Conservation (phyloP, 2,329 filamentous ascomycete species). For the Aspergillus viridinutans region DNA sequence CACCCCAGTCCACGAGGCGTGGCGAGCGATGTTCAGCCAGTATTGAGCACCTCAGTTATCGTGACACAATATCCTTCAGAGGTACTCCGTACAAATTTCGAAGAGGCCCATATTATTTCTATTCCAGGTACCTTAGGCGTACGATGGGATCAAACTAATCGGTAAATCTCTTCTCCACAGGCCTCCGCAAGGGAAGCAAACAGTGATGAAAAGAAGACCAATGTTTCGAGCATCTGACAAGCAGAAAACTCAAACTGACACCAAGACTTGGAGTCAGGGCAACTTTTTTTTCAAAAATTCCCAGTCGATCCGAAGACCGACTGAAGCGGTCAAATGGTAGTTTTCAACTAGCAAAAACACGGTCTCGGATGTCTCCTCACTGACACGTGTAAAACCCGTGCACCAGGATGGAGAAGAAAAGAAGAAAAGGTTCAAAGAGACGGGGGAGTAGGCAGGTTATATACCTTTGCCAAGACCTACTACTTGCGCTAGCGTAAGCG, state of each 20-base stretch:
- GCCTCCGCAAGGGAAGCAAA: conserved; percentile 32
- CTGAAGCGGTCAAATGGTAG: conserved; percentile 73
- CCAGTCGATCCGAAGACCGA: conserved; percentile 65
- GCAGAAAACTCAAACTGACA: conserved; percentile 9
- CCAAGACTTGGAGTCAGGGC: conserved; percentile 22
- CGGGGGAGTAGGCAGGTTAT: conserved; percentile 16
- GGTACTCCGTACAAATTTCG: too few relatives aligned
- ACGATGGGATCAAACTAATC: background rate
- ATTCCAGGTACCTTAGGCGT: too few relatives aligned
- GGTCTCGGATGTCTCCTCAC: conserved; percentile 85
- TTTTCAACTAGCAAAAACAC: conserved; percentile 90
- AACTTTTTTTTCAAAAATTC: conserved; percentile 68
- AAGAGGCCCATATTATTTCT: accelerated
- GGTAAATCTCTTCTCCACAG: conserved; percentile 34
- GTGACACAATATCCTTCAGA: too few relatives aligned
- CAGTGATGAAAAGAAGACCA: conserved; percentile 39
- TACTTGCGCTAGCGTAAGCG: conserved; percentile 27
- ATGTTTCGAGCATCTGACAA: conserved; percentile 1
- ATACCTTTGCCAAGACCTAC: conserved; percentile 15
- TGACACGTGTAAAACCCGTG: conserved; percentile 75
- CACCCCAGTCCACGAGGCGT: too few relatives aligned
- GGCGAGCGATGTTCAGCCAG: too few relatives aligned
- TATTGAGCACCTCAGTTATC: too few relatives aligned
- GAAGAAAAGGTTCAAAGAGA: conserved; percentile 27
- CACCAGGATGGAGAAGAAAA: conserved; percentile 40